These are phyloP conservation scores for Metschnikowia similis DNA, from an alignment of 805 yeast species.

Conservation along the genomic window DNA sequence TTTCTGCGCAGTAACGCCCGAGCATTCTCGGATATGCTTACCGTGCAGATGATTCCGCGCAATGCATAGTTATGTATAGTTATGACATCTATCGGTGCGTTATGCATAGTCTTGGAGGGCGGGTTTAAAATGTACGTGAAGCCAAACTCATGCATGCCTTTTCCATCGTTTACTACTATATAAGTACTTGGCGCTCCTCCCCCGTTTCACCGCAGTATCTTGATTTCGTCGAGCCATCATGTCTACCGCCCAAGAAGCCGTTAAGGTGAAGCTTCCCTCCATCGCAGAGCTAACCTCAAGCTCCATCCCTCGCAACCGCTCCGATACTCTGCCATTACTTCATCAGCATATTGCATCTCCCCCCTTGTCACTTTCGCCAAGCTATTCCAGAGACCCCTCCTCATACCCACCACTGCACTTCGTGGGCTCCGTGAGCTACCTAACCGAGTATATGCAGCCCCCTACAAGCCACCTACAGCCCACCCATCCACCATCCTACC, in stretches of 20 bases:
- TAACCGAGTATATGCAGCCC: neutral
- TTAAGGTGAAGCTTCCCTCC: constrained; percentile 17
- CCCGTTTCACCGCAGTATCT: neutral
- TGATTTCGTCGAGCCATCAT: constrained; percentile 1
- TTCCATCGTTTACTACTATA: neutral
- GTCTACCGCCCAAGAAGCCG: neutral
- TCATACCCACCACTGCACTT: neutral
- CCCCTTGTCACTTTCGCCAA: neutral
- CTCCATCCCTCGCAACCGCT: neutral
- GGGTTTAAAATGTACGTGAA: constrained; percentile 1
- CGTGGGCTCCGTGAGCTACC: neutral
- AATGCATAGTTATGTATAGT: neutral
- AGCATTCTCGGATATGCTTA: neutral
- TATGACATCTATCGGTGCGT: constrained; percentile 4
- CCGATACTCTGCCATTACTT: constrained; percentile 6
- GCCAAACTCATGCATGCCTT: neutral
- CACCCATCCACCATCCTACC: constrained; percentile 1
- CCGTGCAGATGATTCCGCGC: neutral
- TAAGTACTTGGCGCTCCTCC: neutral
- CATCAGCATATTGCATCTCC: constrained; percentile 1
- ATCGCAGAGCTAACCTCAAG: constrained; percentile 16
- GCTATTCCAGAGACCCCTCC: neutral
- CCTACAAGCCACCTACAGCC: neutral
- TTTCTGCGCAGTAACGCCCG: constrained; percentile 1
- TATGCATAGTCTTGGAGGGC: neutral